phyloP scores from a whole-genome alignment of 805 yeast genomes.

The Saccharomycopsis malanga region DNA sequence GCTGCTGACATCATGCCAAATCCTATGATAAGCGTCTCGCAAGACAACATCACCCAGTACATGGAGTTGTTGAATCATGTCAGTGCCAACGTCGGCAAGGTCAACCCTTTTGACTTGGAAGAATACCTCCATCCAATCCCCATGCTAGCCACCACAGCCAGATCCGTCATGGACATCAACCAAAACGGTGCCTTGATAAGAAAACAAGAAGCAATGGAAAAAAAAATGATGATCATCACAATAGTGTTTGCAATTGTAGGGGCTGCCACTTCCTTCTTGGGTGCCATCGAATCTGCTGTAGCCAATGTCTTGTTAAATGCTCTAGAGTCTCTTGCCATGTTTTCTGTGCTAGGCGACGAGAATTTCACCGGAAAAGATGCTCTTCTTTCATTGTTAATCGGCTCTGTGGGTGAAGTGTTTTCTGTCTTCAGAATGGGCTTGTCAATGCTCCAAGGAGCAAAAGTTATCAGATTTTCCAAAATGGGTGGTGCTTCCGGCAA shows the following conservation, averaged over 20 bases:
- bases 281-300: slow-evolving; percentile 6
- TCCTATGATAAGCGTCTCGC: slow-evolving; percentile 10
- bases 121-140: slow-evolving; percentile 16
- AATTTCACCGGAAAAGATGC: not conserved
- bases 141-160: slow-evolving; percentile 2
- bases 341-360: not conserved
- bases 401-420: not conserved
- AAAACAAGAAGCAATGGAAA: slow-evolving; percentile 8
- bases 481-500: not conserved
- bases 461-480: not conserved
- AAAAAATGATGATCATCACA: slow-evolving; percentile 12
- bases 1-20: slow-evolving; percentile 12
- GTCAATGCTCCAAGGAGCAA: not conserved
- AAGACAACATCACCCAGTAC: slow-evolving; percentile 13
- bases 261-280: slow-evolving; percentile 11
- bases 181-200: slow-evolving; percentile 4
- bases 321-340: not conserved
- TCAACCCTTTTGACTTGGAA: slow-evolving; percentile 10
- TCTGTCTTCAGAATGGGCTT: not conserved
- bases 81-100: slow-evolving; percentile 4
- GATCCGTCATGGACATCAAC: slow-evolving; percentile 11
- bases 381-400: not conserved
- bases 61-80: slow-evolving; percentile 8
- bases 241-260: slow-evolving; percentile 15
- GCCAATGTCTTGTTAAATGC: not conserved